Evolutionary conservation across 2,329 filamentous ascomycete genomes (phyloP), one percentile per base, ranked within the genome.

Genomic region (Fusarium robinianum): DNA sequence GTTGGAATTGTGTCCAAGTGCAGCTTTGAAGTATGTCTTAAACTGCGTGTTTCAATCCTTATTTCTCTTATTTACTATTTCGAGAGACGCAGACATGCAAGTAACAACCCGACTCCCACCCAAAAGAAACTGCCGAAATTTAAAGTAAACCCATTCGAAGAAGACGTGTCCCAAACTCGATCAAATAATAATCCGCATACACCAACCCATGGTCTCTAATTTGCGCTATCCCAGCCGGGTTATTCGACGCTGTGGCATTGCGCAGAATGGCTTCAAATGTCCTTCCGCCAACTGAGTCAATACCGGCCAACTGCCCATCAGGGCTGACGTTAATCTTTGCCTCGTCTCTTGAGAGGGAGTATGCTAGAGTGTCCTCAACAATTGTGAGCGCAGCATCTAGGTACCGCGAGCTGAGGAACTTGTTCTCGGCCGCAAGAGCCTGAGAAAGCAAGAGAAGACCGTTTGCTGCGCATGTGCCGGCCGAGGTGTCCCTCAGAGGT

Each of bases 161-260:
- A 15, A 51, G 35, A 8, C 48, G 39, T 16, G 38, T 51, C 1
- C 48, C 48, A 44, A 51, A 51, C 19, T 48, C 71, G 5, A 76
- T 49, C 31, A 77, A 53, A 47, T 70, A 77, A 46, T 77, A 77
- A 51, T 76, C 73, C 3, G 71, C 74, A 57, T 77, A 77, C 2
- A 77, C 73, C 6, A 77, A 51, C 0, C 72, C 73, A 49, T 70
- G 67, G 21, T 71, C 57, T 5, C 46, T 5, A 29, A 62, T 52
- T 40, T 63, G 64, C 22, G 70, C 39, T 2, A 45, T 47, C 6
- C 32, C n/a, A 1, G 41, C 24, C 1, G 19, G 34, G 19, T 57
- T 53, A 6, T 51, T n/a, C 39, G 1, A 51, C 41, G 1, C 3
- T 29, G 2, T 12, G 5, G 40, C 14, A 21, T 48, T 27, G 25